Evolutionary conservation across 2,329 filamentous ascomycete genomes (phyloP), one percentile per base, ranked within the genome.

Genomic region (Sodiomyces alkalinus): DNA sequence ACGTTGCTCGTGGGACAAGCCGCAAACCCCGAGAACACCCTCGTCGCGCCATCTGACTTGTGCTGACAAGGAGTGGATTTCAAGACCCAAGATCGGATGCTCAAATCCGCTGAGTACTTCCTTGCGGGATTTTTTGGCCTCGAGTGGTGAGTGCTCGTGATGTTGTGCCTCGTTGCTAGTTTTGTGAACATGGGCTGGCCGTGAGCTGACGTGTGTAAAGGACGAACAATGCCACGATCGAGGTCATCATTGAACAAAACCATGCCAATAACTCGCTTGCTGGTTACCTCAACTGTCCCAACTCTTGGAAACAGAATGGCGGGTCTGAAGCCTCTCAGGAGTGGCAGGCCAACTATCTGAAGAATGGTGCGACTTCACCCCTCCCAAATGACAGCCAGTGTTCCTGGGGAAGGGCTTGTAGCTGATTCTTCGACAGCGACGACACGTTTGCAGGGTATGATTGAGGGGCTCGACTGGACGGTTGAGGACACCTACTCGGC

Each of bases 61-160:
- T 19, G 21, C 35, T 22, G 1, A n/a, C 1, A 11, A 2, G n/a
- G n/a, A n/a, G n/a, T n/a, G n/a, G n/a, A n/a, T n/a, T n/a, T n/a
- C n/a, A 19, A 62, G 56, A 80, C 78, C 1, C 76, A 85, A 46
- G 72, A 80, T 44, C 70, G 80, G 15, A 85, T 85, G 79, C 56
- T 78, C 14, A 74, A 83, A 46, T 76, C 67, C 21, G 78, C 78
- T 3, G 78, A 85, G 48, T 78, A 85, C 48, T 85, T 82, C 51
- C 54, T 83, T 44, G 74, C 78, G 5, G 80, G 80, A 0, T 85
- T 85, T 55, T 85, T 85, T 43, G 79, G 79, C 1, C 61, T 82
- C 0, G 67, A 76, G 26, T 85, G 78, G 60, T 62, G 41, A 18
- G 51, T 30, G 16, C 13, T 6, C 9, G 4, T 7, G 7, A n/a